Conservation (phyloP, 257 asterid genomes). For the Salvia miltiorrhiza region DNA sequence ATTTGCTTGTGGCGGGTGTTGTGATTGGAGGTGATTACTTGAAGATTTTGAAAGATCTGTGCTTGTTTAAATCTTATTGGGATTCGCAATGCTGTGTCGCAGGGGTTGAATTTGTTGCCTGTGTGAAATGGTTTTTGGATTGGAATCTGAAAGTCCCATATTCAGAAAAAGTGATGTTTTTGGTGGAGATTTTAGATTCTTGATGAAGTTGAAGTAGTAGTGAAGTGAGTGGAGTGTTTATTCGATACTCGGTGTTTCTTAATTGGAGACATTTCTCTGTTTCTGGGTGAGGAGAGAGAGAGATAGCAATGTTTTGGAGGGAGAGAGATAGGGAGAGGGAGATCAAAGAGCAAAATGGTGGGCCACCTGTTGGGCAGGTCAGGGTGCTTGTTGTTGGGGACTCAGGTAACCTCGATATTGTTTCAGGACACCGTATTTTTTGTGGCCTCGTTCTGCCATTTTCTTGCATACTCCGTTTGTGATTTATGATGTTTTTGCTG, state of each 20-base stretch:
- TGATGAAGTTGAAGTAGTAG: constrained; percentile 29
- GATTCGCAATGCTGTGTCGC: constrained; percentile 11
- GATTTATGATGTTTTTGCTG: not conserved
- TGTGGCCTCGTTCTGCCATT: not conserved
- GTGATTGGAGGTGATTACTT: constrained; percentile 9
- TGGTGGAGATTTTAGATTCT: constrained; percentile 19
- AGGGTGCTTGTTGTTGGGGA: constrained; percentile 92
- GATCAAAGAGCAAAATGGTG: constrained; percentile 64
- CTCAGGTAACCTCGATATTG: constrained; percentile 53
- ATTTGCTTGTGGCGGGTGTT: not conserved
- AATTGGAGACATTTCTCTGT: not conserved
- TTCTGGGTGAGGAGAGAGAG: constrained; percentile 5
- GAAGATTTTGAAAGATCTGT: constrained; percentile 1
- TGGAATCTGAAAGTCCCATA: constrained; percentile 8
- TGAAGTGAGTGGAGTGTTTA: not conserved
- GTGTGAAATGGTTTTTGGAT: constrained; percentile 20
- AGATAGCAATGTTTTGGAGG: constrained; percentile 78
- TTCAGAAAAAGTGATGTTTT: constrained; percentile 1
- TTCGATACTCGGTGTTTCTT: not conserved
- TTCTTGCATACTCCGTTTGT: not conserved
- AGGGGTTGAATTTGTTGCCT: constrained; percentile 13
- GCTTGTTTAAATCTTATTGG: constrained; percentile 6
- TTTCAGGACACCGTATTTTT: not conserved
- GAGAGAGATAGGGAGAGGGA: constrained; percentile 58
- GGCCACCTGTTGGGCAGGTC: constrained; percentile 94